Base-by-base conservation (phyloP, 1,284 basidiomycete species). In the Heterobasidion irregulare region DNA sequence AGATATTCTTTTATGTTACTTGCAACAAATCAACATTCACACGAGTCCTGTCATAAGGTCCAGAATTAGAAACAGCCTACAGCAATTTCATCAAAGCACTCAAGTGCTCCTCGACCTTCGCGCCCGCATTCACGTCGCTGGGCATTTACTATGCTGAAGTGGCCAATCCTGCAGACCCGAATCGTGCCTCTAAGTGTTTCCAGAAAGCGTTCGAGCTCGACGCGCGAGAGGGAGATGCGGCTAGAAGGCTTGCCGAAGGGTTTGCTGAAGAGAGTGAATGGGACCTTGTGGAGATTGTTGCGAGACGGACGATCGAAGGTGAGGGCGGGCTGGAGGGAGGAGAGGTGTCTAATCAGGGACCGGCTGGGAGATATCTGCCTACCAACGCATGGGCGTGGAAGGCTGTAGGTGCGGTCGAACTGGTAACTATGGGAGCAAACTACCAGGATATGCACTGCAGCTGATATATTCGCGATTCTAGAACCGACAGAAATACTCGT, bases 201-300 rank as follows among this genome's bases (percentile, higher is more conserved):
- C 95, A 99, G 65, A 98, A 97, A 65, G 97, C 97, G 0, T 98
- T 99, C 63, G 97, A 99, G 70, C 82, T 99, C 2, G 95, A 98
- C 69, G 81, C 94, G 1, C 80, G 88, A 12, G 92, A 99, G 70
- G 84, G 82, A 10, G 84, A 89, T 13, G 94, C 97, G 1, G 97
- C 95, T 0, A 77, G 80, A 51, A 76, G 85, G 57, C 78, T 99
- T 4, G 94, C 94, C 0, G 83, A 89, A 61, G 89, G 91, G 0
- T 98, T 97, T 68, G 94, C 96, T 0, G 86, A 94, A 54, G 92
- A 97, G 61, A 80, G 84, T 53, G 95, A 98, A 66, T 99, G 97
- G 97, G 92, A 95, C 61, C 77, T 97, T 6, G 96, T 98, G 2
- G 93, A 98, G 62, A 86, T 95, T 2, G 88, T 99, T 16, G 93